Base-by-base conservation (phyloP, 371 early-diverging fungal species). In the Basidiobolus meristosporus region DNA sequence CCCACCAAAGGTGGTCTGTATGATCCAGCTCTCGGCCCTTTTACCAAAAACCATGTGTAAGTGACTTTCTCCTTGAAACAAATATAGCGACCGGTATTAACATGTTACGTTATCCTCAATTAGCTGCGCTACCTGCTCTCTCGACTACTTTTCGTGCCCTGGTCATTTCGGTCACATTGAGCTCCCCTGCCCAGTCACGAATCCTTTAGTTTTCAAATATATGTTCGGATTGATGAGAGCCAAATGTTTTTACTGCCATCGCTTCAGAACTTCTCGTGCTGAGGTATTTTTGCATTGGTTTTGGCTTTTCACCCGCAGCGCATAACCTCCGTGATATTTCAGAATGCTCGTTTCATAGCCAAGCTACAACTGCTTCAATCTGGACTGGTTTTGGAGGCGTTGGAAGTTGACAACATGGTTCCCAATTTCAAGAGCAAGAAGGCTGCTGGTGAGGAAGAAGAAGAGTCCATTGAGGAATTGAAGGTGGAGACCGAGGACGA, bases 151-250 rank as follows among this genome's bases (percentile, higher is more conserved):
- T 50, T 60, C 66, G 28, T 99, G 99, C 54, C 90, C 92, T 12
- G 99, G 99, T 21, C 98, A 99, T 51, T 98, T 96, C 70, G 99
- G 99, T 29, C 98, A 99, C 57, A 98, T 99, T 42, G 97, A 98
- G 52, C 73, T 99, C 11, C 80, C 90, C 9, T 79, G 81, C 31
- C 95, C 97, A 10, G 88, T 91, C 28, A 90, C 92, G 62, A 92
- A 98, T 60, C 88, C 98, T 23, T 62, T 98, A 68, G 79, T 88
- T 48, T 95, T 93, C 54, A 73, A 75, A 17, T 72, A 83, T 20
- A 58, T 95, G 57, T 81, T 77, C 55, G 77, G 77, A 44, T 51
- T 98, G 33, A 64, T 99, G 7, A 82, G 80, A 44, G 71, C 85
- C 2, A 64, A 70, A 39, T 99, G 99, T 62, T 62, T 76, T 20